Evolutionary conservation across 345 rosid species (phyloP), one percentile per base, ranked within the genome.

Genomic region (Garcia nutans): DNA sequence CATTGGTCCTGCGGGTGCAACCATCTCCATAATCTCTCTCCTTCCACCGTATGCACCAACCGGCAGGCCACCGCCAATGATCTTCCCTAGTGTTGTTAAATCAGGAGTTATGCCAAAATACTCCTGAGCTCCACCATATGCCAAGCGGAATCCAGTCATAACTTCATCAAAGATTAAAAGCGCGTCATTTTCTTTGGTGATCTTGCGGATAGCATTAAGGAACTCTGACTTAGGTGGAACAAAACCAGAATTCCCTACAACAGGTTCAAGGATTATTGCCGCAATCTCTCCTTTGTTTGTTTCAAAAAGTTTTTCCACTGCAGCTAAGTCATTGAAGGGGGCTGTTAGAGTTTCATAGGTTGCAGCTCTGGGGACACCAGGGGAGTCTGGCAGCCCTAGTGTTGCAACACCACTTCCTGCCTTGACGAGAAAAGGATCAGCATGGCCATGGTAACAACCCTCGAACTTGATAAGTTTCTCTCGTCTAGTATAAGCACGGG

Each of bases 371-470:
- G 99, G 98, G 26, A 93, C 97, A 78, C 99, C 98, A 2, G 99
- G 98, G 13, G 98, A 96, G 76, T 96, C 99, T 0, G 98, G 99
- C 65, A 93, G 85, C 22, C 95, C 98, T 7, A 93, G 81, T 59
- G 99, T 93, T 58, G 97, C 99, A 73, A 91, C 98, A 71, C 99
- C 99, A 72, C 98, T 95, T 28, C 99, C 99, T 10, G 99, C 98
- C 83, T 93, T 92, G 69, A 96, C 97, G 69, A 96, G 96, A 71
- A 84, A 96, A 13, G 98, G 93, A 82, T 92, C 96, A 6, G 99
- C 99, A 76, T 92, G 99, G 64, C 98, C 99, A 64, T 96, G 99
- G 73, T 92, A 93, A 84, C 99, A 93, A 31, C 99, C 99, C 85
- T 96, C 95, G 4, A 96, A 96, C 84, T 96, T 92, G 78, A 96